phyloP scores from a whole-genome alignment of 495 filamentous ascomycete genomes.

The Neurospora sp. region DNA sequence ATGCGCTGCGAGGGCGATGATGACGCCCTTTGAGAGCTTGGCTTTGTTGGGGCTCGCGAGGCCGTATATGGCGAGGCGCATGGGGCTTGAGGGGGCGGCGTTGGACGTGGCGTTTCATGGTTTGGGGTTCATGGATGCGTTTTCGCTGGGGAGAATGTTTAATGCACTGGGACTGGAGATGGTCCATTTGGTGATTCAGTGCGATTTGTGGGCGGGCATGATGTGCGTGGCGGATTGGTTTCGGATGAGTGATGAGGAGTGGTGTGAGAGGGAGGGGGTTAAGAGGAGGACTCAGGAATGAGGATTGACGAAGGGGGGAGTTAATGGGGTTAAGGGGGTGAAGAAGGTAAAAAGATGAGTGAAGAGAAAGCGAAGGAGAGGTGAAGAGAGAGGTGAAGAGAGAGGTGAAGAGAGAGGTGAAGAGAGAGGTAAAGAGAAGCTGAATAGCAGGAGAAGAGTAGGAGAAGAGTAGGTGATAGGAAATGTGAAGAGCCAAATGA shows the following conservation, averaged over 20 bases:
- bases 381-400: neutral
- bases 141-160: slow-evolving; percentile 13
- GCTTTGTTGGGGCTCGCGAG: slow-evolving; percentile 21
- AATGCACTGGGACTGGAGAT: slow-evolving; percentile 28
- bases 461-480: no score
- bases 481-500: no score
- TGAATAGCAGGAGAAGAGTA: no score
- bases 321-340: neutral
- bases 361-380: neutral
- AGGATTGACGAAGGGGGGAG: neutral
- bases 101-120: slow-evolving; percentile 18
- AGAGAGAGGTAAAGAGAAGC: neutral
- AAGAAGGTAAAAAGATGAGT: neutral
- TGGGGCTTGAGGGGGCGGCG: slow-evolving; percentile 9
- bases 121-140: slow-evolving; percentile 9
- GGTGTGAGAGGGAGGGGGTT: slow-evolving; percentile 15
- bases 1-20: slow-evolving; percentile 19
- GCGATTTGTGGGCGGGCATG: slow-evolving; percentile 23
- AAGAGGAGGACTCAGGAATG: neutral
- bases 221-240: slow-evolving; percentile 19
- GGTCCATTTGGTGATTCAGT: slow-evolving; percentile 18
- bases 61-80: slow-evolving; percentile 8
- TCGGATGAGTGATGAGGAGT: slow-evolving; percentile 28
- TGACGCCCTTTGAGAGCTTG: slow-evolving; percentile 23
- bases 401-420: neutral